phyloP scores from a whole-genome alignment of 2,329 filamentous ascomycete species.

The Epichloe hybrida region DNA sequence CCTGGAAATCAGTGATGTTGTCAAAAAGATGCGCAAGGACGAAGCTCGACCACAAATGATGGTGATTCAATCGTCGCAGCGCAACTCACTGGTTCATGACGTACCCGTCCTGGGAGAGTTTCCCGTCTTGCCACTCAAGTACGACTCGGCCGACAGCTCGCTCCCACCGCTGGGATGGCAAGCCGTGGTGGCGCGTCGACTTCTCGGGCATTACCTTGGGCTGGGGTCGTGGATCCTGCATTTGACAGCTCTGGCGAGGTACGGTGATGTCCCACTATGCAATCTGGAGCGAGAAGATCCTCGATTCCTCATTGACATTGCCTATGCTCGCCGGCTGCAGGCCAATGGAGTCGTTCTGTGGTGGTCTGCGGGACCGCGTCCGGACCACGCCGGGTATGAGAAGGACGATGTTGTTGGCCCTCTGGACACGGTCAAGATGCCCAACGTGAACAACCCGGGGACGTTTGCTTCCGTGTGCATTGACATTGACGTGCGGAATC shows the following conservation, averaged over 20 bases:
- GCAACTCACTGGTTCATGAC: constrained; percentile 67
- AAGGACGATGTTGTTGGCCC: constrained; percentile 76
- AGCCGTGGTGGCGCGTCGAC: constrained; percentile 67
- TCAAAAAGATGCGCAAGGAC: constrained; percentile 84
- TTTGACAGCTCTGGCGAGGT: constrained; percentile 73
- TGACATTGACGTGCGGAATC: constrained; percentile 82
- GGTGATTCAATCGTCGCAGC: constrained; percentile 82
- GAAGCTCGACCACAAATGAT: constrained; percentile 69
- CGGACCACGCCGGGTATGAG: constrained; percentile 93
- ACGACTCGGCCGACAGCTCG: constrained; percentile 72
- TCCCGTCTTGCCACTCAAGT: constrained; percentile 67
- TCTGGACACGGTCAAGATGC: constrained; percentile 82
- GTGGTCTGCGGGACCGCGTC: constrained; percentile 81
- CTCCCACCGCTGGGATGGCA: constrained; percentile 93
- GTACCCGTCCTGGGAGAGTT: constrained; percentile 74
- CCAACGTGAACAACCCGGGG: constrained; percentile 80
- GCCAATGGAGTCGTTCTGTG: constrained; percentile 88
- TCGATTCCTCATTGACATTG: constrained; percentile 86
- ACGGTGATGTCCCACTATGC: constrained; percentile 88
- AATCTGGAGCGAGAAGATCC: constrained; percentile 93
- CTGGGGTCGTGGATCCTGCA: constrained; percentile 89
- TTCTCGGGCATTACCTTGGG: constrained; percentile 82
- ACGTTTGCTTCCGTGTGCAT: constrained; percentile 95
- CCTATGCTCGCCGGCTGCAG: constrained; percentile 81
- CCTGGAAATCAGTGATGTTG: constrained; percentile 71